phyloP scores from a whole-genome alignment of 176 grass and related monocot species.

The Rhynchospora pubera region DNA sequence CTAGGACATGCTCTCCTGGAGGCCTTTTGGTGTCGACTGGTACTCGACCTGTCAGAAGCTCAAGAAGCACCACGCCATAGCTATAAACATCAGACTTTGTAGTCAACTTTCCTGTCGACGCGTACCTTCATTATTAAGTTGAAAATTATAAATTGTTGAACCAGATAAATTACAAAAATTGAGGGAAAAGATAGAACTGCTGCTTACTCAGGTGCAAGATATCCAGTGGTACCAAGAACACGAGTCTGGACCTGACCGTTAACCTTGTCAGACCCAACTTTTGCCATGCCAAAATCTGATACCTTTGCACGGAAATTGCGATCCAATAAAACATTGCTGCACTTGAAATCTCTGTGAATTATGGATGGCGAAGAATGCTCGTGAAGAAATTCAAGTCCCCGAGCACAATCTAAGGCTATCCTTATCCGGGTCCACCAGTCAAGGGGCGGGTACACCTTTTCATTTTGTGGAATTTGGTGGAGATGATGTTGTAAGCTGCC shows the following conservation, averaged over 20 bases:
- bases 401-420: constrained; percentile 87
- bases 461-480: constrained; percentile 21
- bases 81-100: constrained; percentile 98
- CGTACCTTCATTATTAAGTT: constrained; percentile 42
- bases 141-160: background rate
- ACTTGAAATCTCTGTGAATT: constrained; percentile 96
- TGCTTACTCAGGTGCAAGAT: constrained; percentile 79
- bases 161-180: background rate
- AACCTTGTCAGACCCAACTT: constrained; percentile 86
- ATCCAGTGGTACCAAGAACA: constrained; percentile 97
- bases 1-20: constrained; percentile 79
- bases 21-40: constrained; percentile 72
- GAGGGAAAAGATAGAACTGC: background rate
- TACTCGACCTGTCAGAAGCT: constrained; percentile 77
- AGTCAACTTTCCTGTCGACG: constrained; percentile 91
- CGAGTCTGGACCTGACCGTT: constrained; percentile 84
- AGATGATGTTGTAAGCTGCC: constrained; percentile 80
- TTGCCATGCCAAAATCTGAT: constrained; percentile 82
- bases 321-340: constrained; percentile 76
- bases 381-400: constrained; percentile 85
- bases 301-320: constrained; percentile 68
- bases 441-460: constrained; percentile 23
- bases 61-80: constrained; percentile 80
- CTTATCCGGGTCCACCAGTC: constrained; percentile 71
- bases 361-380: constrained; percentile 71